Evolutionary conservation across 2,329 filamentous ascomycete species (phyloP).

Genomic region (Colletotrichum sp.): DNA sequence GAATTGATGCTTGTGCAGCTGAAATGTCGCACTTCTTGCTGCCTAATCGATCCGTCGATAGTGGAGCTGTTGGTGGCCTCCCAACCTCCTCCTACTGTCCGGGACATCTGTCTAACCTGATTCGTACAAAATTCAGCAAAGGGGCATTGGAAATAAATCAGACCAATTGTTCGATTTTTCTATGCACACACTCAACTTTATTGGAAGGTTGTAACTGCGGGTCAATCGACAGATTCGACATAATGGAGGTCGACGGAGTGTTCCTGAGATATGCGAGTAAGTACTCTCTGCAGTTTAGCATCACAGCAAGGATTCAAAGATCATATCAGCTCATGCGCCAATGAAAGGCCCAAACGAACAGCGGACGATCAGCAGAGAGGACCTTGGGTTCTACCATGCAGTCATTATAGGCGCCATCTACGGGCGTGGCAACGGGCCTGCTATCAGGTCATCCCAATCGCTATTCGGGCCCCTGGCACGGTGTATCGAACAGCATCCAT

Average conservation of each 20-base stretch:
- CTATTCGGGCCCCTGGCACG: slow-evolving; percentile 35
- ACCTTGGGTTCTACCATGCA: slow-evolving; percentile 42
- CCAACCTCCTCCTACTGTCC: background rate
- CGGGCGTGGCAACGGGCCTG: slow-evolving; percentile 19
- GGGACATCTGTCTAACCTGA: background rate
- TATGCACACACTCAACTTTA: background rate
- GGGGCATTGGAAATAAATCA: background rate
- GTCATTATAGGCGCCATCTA: slow-evolving; percentile 42
- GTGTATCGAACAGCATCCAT: slow-evolving; percentile 43
- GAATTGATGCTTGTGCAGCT: background rate
- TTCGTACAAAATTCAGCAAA: background rate
- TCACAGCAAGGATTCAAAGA: background rate
- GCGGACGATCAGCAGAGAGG: slow-evolving; percentile 44
- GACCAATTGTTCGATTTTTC: background rate
- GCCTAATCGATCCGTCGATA: background rate
- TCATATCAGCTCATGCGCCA: background rate
- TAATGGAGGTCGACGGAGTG: background rate
- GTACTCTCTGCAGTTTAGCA: background rate
- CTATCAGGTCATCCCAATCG: slow-evolving; percentile 24
- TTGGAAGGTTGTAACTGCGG: background rate
- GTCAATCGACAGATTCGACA: background rate
- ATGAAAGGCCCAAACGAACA: slow-evolving; percentile 41
- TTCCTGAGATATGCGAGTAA: background rate
- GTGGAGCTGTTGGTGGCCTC: background rate
- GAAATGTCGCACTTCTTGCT: background rate